Evolutionary conservation across 306 rosid species (phyloP), one percentile per base, ranked within the genome.

Genomic region (Datisca glomerata): DNA sequence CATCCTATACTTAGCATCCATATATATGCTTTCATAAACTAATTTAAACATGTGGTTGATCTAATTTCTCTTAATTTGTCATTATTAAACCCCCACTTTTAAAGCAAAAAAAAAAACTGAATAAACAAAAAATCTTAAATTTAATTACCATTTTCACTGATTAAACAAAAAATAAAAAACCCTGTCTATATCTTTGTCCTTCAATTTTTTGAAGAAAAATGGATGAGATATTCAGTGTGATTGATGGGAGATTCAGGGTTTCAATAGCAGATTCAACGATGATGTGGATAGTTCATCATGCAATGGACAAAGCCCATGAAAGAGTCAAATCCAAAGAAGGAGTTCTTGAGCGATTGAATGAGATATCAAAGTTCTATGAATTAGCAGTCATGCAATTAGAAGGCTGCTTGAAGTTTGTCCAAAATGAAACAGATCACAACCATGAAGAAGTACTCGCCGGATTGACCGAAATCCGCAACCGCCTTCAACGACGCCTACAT

Each of bases 381-480:
- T 43, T 89, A 40, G 93, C 95, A 0, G 91, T 81, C 7, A 70
- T 84, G 91, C 95, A 89, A 33, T 61, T 89, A 5, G 95, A 89
- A 47, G 98, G 95, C 8, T 89, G 95, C 28, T 29, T 78, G 16
- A 68, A 55, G 66, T 77, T 89, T 64, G 84, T 84, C 8, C 69
- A 66, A 24, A 60, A 69, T 18, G 93, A 77, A 47, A 65, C 68
- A 1, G 74, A 67, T 21, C 63, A 59, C 58, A 66, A 61, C 15
- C 76, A 77, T 3, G 91, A 77, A 43, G 80, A 83, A 39, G 64
- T 80, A 5, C 70, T 80, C 2, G 37, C 68, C 0, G 98, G 83
- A 37, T 53, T 89, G 59, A 48, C 61, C 28, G 79, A 77, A 24
- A 80, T 89, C n/a, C 52, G 67, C 40, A 72, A 72, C 39, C 84